Evolutionary conservation across 352 stramenopile genomes (phyloP), one percentile per base, ranked within the genome.

Genomic region (Thalassiosira exigua): DNA sequence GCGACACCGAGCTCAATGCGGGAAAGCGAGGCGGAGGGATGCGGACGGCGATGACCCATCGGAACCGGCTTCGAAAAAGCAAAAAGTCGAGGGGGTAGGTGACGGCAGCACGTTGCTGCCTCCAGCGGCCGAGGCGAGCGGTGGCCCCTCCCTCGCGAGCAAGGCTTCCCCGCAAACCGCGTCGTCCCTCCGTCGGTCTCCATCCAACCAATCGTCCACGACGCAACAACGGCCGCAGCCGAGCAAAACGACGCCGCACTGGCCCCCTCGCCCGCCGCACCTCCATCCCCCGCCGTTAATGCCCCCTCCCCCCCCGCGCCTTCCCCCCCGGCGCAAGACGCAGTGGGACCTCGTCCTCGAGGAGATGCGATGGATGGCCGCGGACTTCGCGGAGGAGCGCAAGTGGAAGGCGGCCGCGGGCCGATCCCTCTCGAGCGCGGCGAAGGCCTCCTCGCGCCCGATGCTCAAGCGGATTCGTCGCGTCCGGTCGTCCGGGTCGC

Each of bases 341-440:
- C 95, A 98, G 48, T 98, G 95, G 96, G 96, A 99, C 73, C 93
- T 88, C 48, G 48, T 98, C 3, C 79, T 99, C 4, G 92, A 98
- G 33, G 97, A 99, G 84, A 98, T 99, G 97, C 86, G 91, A 70
- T 98, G 96, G 95, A 95, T 98, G 90, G 94, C 96, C 24, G 95
- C 92, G 2, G 97, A 99, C 89, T 98, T 98, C 87, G 89, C 95
- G 29, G 94, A 98, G 79, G 96, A 99, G 81, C 89, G 96, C 3
- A 98, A 98, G 78, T 99, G 96, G 96, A 98, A 98, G 76, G 19
- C 58, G 27, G 77, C 80, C 2, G 58, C 17, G n/a, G 75, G 64
- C 24, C 68, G 60, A 62, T 66, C 36, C 2, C 33, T 84, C 9
- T 61, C 59, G 17, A 32, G n/a, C n/a, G 26, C 32, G 33, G 36